Conservation (phyloP, 805 yeast genomes). For the Ogataea minuta region DNA sequence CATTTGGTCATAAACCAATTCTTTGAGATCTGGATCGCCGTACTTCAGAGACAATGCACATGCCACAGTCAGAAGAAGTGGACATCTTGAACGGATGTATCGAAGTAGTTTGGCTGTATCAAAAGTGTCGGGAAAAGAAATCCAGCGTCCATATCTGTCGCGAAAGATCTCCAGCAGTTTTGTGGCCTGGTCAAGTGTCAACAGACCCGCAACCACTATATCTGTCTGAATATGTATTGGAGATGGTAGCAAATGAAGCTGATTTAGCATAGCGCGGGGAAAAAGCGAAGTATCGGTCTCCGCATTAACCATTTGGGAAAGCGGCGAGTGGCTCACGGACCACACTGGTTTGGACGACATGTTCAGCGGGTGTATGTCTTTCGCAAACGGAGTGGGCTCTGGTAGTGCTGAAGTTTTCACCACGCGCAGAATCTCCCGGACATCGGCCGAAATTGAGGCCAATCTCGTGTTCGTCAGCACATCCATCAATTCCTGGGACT, state of each 20-base stretch:
- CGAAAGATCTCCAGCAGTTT: slow-evolving; percentile 56
- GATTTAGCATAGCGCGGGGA: slow-evolving; percentile 18
- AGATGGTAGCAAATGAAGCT: slow-evolving; percentile 14
- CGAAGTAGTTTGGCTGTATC: slow-evolving; percentile 49
- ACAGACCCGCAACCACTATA: slow-evolving; percentile 47
- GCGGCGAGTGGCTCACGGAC: slow-evolving; percentile 44
- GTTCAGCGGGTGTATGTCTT: slow-evolving; percentile 10
- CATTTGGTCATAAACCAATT: slow-evolving; percentile 42
- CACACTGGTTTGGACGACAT: slow-evolving; percentile 16
- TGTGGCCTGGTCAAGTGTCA: slow-evolving; percentile 47
- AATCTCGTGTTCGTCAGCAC: neutral
- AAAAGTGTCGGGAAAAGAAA: slow-evolving; percentile 58
- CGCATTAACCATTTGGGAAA: slow-evolving; percentile 40
- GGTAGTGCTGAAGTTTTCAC: slow-evolving; percentile 10
- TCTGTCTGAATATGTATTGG: slow-evolving; percentile 34
- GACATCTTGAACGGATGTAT: slow-evolving; percentile 48
- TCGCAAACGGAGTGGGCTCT: slow-evolving; percentile 5
- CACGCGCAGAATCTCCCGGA: slow-evolving; percentile 13
- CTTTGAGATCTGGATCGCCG: slow-evolving; percentile 37
- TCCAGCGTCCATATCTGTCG: slow-evolving; percentile 74
- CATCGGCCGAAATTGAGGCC: slow-evolving; percentile 13
- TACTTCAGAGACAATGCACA: slow-evolving; percentile 63
- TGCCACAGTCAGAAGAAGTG: slow-evolving; percentile 64
- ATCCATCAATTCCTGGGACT: slow-evolving; percentile 1
- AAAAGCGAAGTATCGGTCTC: slow-evolving; percentile 30